A percentile compares a stretch with the other conserved stretches of the same genome.
phyloP scores from a whole-genome alignment of 345 rosid genomes.

The Geranium brycei region DNA sequence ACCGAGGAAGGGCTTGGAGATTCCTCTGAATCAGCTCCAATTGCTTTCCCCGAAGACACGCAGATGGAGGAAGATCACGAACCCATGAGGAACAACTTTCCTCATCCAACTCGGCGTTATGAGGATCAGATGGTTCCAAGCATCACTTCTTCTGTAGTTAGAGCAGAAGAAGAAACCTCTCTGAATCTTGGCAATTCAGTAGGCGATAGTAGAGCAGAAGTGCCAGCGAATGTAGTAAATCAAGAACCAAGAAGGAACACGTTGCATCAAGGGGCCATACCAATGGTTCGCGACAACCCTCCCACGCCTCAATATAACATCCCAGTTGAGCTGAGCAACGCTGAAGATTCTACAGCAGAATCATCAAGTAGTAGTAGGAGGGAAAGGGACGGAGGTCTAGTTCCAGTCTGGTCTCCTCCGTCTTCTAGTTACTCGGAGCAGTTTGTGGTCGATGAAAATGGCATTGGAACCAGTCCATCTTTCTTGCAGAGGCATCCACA shows the following conservation, averaged over 20 bases:
- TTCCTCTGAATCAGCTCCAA: conserved; percentile 52
- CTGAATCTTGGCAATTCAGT: conserved; percentile 33
- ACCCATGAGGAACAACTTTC: conserved; percentile 36
- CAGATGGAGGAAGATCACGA: conserved; percentile 50
- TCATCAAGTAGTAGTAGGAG: conserved; percentile 70
- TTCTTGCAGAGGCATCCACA: conserved; percentile 77
- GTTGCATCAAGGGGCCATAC: conserved; percentile 24
- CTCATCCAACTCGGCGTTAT: conserved; percentile 31
- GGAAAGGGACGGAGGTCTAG: conserved; percentile 83
- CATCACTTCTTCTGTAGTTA: conserved; percentile 50
- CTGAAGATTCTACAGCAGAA: conserved; percentile 85
- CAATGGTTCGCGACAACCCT: conserved; percentile 21
- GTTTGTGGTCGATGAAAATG: conserved; percentile 63
- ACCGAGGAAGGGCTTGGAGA: conserved; percentile 98
- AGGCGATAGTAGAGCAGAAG: conserved; percentile 74
- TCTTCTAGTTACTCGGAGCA: conserved; percentile 66
- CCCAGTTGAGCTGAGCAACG: conserved; percentile 28
- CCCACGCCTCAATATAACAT: conserved; percentile 27
- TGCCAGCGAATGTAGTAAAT: conserved; percentile 48
- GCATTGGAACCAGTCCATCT: conserved; percentile 51
- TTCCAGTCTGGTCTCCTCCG: conserved; percentile 90
- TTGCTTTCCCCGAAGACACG: conserved; percentile 68
- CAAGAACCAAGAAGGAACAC: conserved; percentile 40
- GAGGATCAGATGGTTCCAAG: conserved; percentile 99
- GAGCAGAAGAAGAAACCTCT: conserved; percentile 72